A percentile compares a stretch with the other conserved stretches of the same genome.
phyloP scores from a whole-genome alignment of 257 asterid species.

The Ilex asprella region DNA sequence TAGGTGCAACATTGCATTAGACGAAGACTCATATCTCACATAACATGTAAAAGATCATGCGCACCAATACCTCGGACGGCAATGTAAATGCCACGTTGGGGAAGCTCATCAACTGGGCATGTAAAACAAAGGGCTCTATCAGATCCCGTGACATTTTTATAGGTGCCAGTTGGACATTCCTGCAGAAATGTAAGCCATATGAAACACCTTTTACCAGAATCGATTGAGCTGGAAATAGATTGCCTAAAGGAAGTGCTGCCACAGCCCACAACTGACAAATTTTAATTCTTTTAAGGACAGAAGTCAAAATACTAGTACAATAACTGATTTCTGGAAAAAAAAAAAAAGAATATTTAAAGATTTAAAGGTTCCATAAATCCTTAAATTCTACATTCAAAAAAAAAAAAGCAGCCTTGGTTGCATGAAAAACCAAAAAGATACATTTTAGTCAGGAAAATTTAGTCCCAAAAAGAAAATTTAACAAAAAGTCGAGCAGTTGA shows the following conservation, averaged over 20 bases:
- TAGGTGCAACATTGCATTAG: background rate
- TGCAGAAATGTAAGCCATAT: slow-evolving; percentile 27
- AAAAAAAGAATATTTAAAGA: background rate
- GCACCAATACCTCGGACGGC: slow-evolving; percentile 63
- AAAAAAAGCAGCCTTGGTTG: too few species aligned
- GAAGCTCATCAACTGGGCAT: slow-evolving; percentile 78
- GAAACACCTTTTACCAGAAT: slow-evolving; percentile 3
- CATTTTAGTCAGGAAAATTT: too few species aligned
- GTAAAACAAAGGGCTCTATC: slow-evolving; percentile 67
- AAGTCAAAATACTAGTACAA: too few species aligned
- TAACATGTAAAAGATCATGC: background rate
- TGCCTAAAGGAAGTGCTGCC: background rate
- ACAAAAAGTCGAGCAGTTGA: too few species aligned
- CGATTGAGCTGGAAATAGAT: slow-evolving; percentile 2
- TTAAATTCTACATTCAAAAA: slow-evolving; percentile 3
- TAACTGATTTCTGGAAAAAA: too few species aligned
- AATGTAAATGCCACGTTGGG: slow-evolving; percentile 72
- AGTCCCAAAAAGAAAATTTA: too few species aligned
- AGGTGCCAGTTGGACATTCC: slow-evolving; percentile 96
- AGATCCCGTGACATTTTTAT: slow-evolving; percentile 88
- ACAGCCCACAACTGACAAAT: background rate
- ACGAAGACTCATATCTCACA: background rate
- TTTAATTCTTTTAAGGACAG: too few species aligned
- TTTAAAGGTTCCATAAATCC: background rate
- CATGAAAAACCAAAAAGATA: too few species aligned